Base-by-base conservation (phyloP, 2,329 filamentous ascomycete genomes). In the Blastomyces gilchristii region DNA sequence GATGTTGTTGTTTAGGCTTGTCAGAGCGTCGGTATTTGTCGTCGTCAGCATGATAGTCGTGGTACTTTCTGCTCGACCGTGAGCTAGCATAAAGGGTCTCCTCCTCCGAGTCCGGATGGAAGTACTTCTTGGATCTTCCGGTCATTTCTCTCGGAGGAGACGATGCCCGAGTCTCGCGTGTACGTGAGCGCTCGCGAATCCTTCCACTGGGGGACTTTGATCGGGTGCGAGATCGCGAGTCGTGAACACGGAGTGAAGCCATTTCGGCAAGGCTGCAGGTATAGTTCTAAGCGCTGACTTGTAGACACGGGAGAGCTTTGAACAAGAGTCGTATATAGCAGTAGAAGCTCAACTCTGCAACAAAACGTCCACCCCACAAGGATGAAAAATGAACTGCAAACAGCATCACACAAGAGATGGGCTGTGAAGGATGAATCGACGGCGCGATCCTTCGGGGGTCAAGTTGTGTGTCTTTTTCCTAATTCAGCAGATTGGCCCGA, bases 191-290 rank as follows among this genome's bases (percentile, higher is more conserved):
- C 53, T 78, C 77, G 54, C 74, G 71, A 65, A 67, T 72, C 41
- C 73, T 72, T 37, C 76, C 75, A 63, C 73, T 69, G 43, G 77
- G 78, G 43, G 78, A 79, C 65, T 75, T 79, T 65, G 77, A 79
- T 62, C 78, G 74, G 65, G 73, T 74, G 63, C 78, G 76, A 66
- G 75, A 75, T 69, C 75, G 74, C 69, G 75, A 71, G 67, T 76
- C 75, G 63, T 73, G 67, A 60, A 76, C 74, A 62, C 75, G 73
- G 49, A 78, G 74, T 41, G 74, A 74, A 71, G 58, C 59, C 50
- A 52, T 52, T 39, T 22, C 37, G 22, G 37, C 37, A 47, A 39
- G 22, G 60, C 39, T 18, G 25, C 16, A 16, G 7, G 9, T 47
- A n/a, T 59, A 47, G 54, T n/a, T 58, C 34, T 39, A 12, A 43